Percentiles rank a stretch among this genome's conserved stretches.
Evolutionary conservation across 257 asterid genomes (phyloP).

Genomic region (Scutellaria galericulata): DNA sequence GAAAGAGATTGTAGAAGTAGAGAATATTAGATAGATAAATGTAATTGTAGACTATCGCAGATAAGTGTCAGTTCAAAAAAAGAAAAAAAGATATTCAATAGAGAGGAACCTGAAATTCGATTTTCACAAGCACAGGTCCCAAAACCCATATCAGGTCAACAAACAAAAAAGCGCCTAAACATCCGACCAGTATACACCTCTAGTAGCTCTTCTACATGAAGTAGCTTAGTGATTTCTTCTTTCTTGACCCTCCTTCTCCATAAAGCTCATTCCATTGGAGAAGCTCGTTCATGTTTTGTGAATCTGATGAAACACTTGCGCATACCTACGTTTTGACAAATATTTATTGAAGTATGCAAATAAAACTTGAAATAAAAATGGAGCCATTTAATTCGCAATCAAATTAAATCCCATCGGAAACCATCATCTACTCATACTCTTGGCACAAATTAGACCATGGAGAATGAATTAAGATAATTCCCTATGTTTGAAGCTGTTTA

Average conservation of each 20-base stretch:
- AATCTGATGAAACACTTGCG: constrained; percentile 80
- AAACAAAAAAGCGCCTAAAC: constrained; percentile 21
- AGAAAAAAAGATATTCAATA: not conserved
- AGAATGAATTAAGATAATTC: too few species aligned
- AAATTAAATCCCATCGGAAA: too few species aligned
- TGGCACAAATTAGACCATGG: too few species aligned
- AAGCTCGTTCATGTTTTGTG: constrained; percentile 78
- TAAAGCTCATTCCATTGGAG: constrained; percentile 79
- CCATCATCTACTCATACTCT: too few species aligned
- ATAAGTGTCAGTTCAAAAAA: constrained; percentile 22
- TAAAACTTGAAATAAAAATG: too few species aligned
- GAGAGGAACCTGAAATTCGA: constrained; percentile 46
- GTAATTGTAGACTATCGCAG: constrained; percentile 40
- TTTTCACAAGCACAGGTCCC: constrained; percentile 33
- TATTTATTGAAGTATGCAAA: too few species aligned
- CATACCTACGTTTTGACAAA: constrained; percentile 55
- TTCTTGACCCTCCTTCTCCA: constrained; percentile 87
- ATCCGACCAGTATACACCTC: constrained; percentile 39
- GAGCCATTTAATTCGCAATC: too few species aligned
- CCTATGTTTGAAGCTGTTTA: too few species aligned
- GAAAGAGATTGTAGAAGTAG: constrained; percentile 16
- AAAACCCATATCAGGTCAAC: constrained; percentile 21
- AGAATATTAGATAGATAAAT: constrained; percentile 10
- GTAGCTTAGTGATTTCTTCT: constrained; percentile 74
- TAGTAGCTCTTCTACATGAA: constrained; percentile 52